phyloP scores from a whole-genome alignment of 352 stramenopile genomes.

The Pythium pectinolyticum region DNA sequence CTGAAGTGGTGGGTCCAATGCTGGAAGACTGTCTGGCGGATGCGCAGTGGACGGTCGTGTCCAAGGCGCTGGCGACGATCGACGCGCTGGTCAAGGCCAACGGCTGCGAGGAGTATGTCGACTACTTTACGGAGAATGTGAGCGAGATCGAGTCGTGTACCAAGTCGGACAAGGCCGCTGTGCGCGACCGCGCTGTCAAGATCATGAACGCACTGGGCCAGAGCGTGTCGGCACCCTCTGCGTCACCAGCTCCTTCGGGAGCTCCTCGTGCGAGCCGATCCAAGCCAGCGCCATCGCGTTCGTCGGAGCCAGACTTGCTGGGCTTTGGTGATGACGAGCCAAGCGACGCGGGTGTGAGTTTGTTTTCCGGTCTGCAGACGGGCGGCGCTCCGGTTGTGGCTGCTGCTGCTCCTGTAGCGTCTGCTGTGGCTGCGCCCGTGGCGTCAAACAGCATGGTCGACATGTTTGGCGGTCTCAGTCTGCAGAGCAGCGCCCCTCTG shows the following conservation, averaged over 20 bases:
- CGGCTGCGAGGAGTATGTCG: constrained; percentile 81
- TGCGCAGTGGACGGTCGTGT: constrained; percentile 87
- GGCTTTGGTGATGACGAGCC: constrained; percentile 62
- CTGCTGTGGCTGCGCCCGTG: constrained; percentile 9
- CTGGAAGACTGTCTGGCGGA: constrained; percentile 93
- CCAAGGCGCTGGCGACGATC: constrained; percentile 94
- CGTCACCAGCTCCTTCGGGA: constrained; percentile 23
- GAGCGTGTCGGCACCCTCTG: constrained; percentile 32
- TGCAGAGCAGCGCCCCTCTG: constrained; percentile 51
- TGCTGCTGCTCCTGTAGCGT: constrained; percentile 2
- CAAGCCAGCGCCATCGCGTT: constrained; percentile 20
- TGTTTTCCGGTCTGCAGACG: constrained; percentile 71
- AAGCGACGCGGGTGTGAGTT: constrained; percentile 30
- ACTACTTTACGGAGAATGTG: constrained; percentile 84
- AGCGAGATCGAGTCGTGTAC: constrained; percentile 72
- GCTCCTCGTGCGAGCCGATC: constrained; percentile 27
- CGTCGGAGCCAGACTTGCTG: constrained; percentile 62
- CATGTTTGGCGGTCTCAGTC: constrained; percentile 78
- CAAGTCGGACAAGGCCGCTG: constrained; percentile 74
- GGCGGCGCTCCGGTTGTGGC: constrained; percentile 11
- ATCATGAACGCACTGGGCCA: constrained; percentile 64
- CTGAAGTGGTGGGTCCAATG: constrained; percentile 93
- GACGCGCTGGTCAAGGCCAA: constrained; percentile 80
- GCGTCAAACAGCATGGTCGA: constrained; percentile 31
- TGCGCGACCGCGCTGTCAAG: constrained; percentile 78